phyloP scores from a whole-genome alignment of 495 filamentous ascomycete genomes.

The Tuber umbilicatum region DNA sequence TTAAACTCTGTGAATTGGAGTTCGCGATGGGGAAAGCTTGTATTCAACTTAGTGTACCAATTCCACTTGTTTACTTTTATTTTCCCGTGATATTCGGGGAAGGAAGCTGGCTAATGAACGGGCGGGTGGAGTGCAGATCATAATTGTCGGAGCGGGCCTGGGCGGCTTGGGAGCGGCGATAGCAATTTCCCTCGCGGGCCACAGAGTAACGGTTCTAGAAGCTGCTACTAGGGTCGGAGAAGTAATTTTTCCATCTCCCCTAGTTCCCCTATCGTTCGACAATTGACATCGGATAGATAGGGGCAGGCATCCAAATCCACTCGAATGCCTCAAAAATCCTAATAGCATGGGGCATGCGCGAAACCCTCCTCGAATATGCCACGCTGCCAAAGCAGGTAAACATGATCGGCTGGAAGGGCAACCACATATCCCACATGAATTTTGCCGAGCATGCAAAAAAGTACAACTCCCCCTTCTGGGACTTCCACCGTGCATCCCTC shows the following conservation, averaged over 20 bases:
- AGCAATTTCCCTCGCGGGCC: slow-evolving; percentile 53
- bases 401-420: slow-evolving; percentile 46
- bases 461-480: slow-evolving; percentile 51
- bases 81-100: neutral
- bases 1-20: neutral
- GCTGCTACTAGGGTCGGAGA: slow-evolving; percentile 56
- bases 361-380: slow-evolving; percentile 38
- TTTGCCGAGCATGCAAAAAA: slow-evolving; percentile 46
- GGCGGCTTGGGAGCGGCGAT: slow-evolving; percentile 62
- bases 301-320: slow-evolving; percentile 57
- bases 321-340: slow-evolving; percentile 52
- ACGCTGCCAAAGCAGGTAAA: slow-evolving; percentile 45
- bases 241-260: slow-evolving; percentile 39
- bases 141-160: slow-evolving; percentile 64
- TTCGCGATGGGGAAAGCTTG: neutral
- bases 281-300: slow-evolving; percentile 43
- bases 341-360: slow-evolving; percentile 45
- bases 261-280: slow-evolving; percentile 7
- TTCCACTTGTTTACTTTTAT: neutral
- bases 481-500: slow-evolving; percentile 56
- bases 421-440: slow-evolving; percentile 43
- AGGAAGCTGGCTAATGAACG: slow-evolving; percentile 11
- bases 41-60: neutral
- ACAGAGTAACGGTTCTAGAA: slow-evolving; percentile 58
- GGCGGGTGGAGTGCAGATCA: slow-evolving; percentile 41